Evolutionary conservation across 352 stramenopile species (phyloP).

Genomic region (Phytophthora vignae): DNA sequence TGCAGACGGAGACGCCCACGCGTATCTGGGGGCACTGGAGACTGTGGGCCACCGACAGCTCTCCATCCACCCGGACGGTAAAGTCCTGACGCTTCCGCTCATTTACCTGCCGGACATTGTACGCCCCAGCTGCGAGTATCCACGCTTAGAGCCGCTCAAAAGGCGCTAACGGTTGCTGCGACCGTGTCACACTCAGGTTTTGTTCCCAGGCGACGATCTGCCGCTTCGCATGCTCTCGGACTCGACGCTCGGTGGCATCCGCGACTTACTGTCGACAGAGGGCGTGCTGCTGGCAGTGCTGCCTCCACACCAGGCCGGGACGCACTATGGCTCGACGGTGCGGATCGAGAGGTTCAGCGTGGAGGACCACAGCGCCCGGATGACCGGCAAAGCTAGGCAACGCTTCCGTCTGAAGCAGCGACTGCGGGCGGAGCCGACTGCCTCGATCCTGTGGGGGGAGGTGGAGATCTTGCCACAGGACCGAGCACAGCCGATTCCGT

Average conservation of each 20-base stretch:
- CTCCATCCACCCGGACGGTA: constrained; percentile 59
- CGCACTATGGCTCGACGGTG: constrained; percentile 71
- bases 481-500: constrained; percentile 51
- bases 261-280: constrained; percentile 52
- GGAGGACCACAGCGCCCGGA: constrained; percentile 41
- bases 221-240: constrained; percentile 79
- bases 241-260: constrained; percentile 55
- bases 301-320: constrained; percentile 58
- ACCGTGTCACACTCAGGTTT: constrained; percentile 48
- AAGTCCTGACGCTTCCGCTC: constrained; percentile 67
- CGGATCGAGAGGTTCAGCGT: constrained; percentile 74
- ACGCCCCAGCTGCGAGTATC: constrained; percentile 5
- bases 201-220: constrained; percentile 85
- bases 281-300: constrained; percentile 68
- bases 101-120: constrained; percentile 84
- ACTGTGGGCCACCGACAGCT: constrained; percentile 56
- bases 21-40: constrained; percentile 81
- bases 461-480: constrained; percentile 75
- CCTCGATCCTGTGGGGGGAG: constrained; percentile 34
- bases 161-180: not conserved
- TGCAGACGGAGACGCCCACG: constrained; percentile 41
- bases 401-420: constrained; percentile 61
- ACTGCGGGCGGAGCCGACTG: constrained; percentile 21
- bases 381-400: constrained; percentile 75
- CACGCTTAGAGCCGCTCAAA: not conserved